phyloP scores from a whole-genome alignment of 805 yeast species.

The Yamadazyma sp. region DNA sequence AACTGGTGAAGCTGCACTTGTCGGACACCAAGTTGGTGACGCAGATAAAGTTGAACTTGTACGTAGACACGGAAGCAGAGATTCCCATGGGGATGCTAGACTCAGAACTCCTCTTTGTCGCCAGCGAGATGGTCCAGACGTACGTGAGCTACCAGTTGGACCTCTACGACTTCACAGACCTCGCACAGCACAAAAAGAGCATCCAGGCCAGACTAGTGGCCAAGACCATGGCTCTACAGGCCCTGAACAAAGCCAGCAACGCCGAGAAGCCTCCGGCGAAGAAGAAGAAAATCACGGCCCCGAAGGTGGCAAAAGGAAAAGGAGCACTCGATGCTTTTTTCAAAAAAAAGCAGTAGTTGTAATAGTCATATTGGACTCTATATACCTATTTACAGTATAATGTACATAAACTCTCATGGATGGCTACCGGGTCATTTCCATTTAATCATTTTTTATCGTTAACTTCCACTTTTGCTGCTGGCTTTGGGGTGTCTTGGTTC shows the following conservation, averaged over 20 bases:
- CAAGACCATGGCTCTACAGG: conserved; percentile 19
- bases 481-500: conserved; percentile 5
- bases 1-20: conserved; percentile 21
- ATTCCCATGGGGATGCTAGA: conserved; percentile 20
- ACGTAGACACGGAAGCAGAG: conserved; percentile 19
- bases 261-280: conserved; percentile 18
- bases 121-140: conserved; percentile 8
- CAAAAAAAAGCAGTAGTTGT: conserved; percentile 23
- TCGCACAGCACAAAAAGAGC: conserved; percentile 10
- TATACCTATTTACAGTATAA: conserved; percentile 5
- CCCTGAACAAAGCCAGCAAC: conserved; percentile 16
- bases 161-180: conserved; percentile 6
- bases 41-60: conserved; percentile 22
- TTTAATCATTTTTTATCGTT: conserved; percentile 9
- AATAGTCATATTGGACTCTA: conserved; percentile 1
- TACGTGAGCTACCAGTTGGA: conserved; percentile 6
- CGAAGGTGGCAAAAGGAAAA: conserved; percentile 52
- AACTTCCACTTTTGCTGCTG: conserved; percentile 1
- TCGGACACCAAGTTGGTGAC: conserved; percentile 13
- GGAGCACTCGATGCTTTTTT: conserved; percentile 75
- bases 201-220: conserved; percentile 12
- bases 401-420: neutral
- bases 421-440: too few species aligned
- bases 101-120: conserved; percentile 6
- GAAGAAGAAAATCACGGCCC: conserved; percentile 26